Evolutionary conservation across 2,329 filamentous ascomycete species (phyloP).

Genomic region (Monosporascus sp.): DNA sequence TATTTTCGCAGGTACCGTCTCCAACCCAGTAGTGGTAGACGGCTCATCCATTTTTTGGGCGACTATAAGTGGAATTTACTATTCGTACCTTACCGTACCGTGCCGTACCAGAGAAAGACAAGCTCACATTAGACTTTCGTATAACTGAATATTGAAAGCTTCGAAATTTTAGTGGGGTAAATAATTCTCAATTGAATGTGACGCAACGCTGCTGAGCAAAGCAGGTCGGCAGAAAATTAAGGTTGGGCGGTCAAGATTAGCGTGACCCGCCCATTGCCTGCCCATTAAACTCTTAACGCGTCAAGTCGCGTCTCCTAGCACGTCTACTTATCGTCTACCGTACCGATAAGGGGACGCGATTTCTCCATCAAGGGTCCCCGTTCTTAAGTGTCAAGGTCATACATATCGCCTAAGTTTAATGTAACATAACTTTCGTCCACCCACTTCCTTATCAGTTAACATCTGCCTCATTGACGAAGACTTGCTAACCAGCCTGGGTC

Average conservation of each 20-base stretch:
- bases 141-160: neutral
- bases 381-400: neutral
- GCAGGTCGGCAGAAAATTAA: neutral
- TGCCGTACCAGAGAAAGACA: too few relatives aligned
- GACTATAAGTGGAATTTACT: neutral
- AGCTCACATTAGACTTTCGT: too few relatives aligned
- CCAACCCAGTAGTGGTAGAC: neutral
- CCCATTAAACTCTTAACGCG: constrained; percentile 1
- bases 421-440: neutral
- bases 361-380: neutral
- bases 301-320: constrained; percentile 2
- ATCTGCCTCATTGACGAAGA: neutral
- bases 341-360: neutral
- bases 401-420: neutral
- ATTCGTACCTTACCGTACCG: too few relatives aligned
- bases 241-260: neutral
- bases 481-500: neutral
- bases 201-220: neutral
- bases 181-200: neutral
- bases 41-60: neutral
- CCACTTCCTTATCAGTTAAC: neutral
- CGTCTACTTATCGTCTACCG: neutral
- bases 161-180: constrained; percentile 3
- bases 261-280: too few relatives aligned
- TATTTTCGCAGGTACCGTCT: constrained; percentile 4